These are phyloP conservation scores for Pseudocercospora cruenta DNA, from an alignment of 2,329 filamentous ascomycete species.

Conservation along the genomic window DNA sequence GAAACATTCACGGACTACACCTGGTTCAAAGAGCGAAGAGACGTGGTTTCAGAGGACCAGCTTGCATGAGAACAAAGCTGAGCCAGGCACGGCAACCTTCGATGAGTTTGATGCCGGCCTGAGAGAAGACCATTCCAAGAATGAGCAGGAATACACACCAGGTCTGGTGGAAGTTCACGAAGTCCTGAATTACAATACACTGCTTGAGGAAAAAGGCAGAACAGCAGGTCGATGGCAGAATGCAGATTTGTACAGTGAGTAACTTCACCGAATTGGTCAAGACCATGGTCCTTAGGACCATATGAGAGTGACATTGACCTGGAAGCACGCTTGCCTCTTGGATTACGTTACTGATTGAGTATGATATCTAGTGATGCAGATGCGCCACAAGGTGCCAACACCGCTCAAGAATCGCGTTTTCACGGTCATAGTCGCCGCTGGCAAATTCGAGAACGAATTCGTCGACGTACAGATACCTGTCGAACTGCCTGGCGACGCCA, in stretches of 20 bases:
- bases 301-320: neutral
- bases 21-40: constrained; percentile 45
- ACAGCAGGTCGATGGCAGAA: constrained; percentile 38
- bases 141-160: constrained; percentile 64
- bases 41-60: constrained; percentile 68
- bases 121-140: constrained; percentile 60
- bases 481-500: constrained; percentile 18
- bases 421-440: constrained; percentile 65
- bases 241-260: constrained; percentile 39
- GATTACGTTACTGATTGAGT: neutral
- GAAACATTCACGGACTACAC: constrained; percentile 49
- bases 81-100: constrained; percentile 62
- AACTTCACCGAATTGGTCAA: neutral
- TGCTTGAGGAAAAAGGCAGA: constrained; percentile 24
- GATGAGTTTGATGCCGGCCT: constrained; percentile 65
- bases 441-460: constrained; percentile 36
- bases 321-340: neutral
- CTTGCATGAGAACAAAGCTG: constrained; percentile 59
- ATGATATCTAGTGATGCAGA: constrained; percentile 57
- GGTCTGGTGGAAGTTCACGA: constrained; percentile 55
- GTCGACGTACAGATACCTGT: constrained; percentile 46
- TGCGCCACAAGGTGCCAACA: constrained; percentile 65
- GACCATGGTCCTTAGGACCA: neutral
- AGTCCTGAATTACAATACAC: constrained; percentile 49
- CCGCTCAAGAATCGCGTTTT: constrained; percentile 69